These are phyloP conservation scores for Auriscalpium microsporum DNA, from an alignment of 768 basidiomycete genomes.

Conservation along the genomic window DNA sequence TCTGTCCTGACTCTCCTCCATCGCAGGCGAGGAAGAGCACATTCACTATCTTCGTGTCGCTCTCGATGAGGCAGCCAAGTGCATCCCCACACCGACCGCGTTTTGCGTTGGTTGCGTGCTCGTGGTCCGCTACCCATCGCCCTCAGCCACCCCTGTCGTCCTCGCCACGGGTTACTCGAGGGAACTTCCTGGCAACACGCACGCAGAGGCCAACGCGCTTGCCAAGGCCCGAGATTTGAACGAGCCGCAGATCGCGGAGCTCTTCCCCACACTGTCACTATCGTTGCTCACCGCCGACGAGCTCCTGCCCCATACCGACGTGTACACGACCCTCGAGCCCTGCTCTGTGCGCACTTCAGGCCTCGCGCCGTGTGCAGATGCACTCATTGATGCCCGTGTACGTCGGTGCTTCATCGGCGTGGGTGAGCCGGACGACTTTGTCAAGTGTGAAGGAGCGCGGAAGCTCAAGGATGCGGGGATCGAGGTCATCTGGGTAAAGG, in stretches of 20 bases:
- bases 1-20: neutral
- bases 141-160: slow-evolving; percentile 35
- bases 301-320: slow-evolving; percentile 54
- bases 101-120: slow-evolving; percentile 91
- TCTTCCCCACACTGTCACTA: slow-evolving; percentile 30
- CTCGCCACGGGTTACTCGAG: slow-evolving; percentile 82
- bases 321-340: slow-evolving; percentile 95
- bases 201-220: slow-evolving; percentile 93
- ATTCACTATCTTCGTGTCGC: slow-evolving; percentile 50
- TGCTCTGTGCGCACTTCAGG: slow-evolving; percentile 89
- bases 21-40: slow-evolving; percentile 19
- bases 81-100: slow-evolving; percentile 59
- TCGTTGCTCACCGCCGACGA: slow-evolving; percentile 33
- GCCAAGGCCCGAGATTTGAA: slow-evolving; percentile 53
- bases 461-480: slow-evolving; percentile 64
- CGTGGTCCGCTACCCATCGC: slow-evolving; percentile 37
- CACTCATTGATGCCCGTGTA: slow-evolving; percentile 64
- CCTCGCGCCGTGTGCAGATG: slow-evolving; percentile 76
- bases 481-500: slow-evolving; percentile 65
- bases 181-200: slow-evolving; percentile 89
- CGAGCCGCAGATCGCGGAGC: slow-evolving; percentile 31
- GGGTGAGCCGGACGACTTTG: slow-evolving; percentile 89
- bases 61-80: slow-evolving; percentile 62
- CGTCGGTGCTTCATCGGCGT: slow-evolving; percentile 81
- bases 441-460: slow-evolving; percentile 80